Evolutionary conservation across 2,329 filamentous ascomycete species (phyloP).

Genomic region (Xylaria sp.): DNA sequence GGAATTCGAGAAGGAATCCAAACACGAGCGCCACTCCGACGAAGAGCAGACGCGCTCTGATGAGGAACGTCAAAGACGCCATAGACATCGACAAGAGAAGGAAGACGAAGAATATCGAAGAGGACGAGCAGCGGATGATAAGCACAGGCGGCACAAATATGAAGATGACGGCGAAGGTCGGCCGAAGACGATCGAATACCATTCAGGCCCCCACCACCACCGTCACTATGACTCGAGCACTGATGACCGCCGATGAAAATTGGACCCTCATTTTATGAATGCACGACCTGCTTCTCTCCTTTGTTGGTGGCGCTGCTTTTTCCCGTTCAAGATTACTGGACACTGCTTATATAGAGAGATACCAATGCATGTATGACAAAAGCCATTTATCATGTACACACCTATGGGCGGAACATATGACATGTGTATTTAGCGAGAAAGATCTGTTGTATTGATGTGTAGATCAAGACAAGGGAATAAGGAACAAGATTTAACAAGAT

Average conservation of each 20-base stretch:
- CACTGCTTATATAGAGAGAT: constrained; percentile 40
- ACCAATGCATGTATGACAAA: constrained; percentile 40
- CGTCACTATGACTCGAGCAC: constrained; percentile 42
- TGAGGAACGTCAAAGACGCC: constrained; percentile 47
- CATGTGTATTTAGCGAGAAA: constrained; percentile 8
- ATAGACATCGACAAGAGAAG: constrained; percentile 47
- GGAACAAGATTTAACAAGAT: constrained; percentile 19
- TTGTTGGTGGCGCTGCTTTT: constrained; percentile 22
- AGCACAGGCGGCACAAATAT: constrained; percentile 45
- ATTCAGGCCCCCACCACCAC: constrained; percentile 37
- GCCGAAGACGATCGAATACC: constrained; percentile 46
- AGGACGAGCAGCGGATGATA: constrained; percentile 42
- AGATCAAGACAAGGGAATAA: constrained; percentile 21
- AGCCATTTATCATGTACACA: constrained; percentile 34
- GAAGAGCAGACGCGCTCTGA: constrained; percentile 48
- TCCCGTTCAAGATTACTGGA: constrained; percentile 2
- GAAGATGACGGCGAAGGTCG: constrained; percentile 43
- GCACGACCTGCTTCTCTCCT: constrained; percentile 25
- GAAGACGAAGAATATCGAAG: constrained; percentile 48
- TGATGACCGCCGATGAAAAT: constrained; percentile 29
- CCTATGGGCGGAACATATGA: constrained; percentile 17
- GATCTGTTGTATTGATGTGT: constrained; percentile 19
- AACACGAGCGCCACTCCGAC: constrained; percentile 41
- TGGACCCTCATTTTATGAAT: constrained; percentile 21
- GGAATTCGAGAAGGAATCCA: constrained; percentile 52